A percentile compares a stretch with the other conserved stretches of the same genome.
Evolutionary conservation across 2,329 filamentous ascomycete species (phyloP).

Genomic region (Proliferodiscus dingleyae): DNA sequence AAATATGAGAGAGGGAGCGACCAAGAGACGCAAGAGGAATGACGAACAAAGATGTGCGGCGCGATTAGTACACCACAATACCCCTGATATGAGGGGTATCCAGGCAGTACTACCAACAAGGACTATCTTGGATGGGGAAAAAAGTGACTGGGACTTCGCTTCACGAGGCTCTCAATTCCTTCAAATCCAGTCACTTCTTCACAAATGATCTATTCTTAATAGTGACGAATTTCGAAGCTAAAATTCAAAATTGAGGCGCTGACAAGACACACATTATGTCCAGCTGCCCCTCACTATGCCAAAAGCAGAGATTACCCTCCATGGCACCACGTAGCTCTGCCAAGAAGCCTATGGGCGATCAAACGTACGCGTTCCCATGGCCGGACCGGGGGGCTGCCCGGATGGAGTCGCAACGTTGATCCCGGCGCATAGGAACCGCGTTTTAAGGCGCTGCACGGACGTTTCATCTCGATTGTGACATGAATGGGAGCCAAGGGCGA

Average conservation of each 20-base stretch:
- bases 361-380: neutral
- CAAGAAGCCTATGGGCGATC: neutral
- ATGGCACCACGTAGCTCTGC: neutral
- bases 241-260: neutral
- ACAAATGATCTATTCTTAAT: too few species aligned
- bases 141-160: too few species aligned
- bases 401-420: neutral
- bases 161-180: too few species aligned
- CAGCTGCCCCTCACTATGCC: slow-evolving; percentile 1
- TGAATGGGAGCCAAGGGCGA: neutral
- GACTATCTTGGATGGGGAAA: too few species aligned
- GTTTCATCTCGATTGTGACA: slow-evolving; percentile 4
- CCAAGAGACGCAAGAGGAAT: too few species aligned
- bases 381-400: neutral
- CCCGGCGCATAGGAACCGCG: slow-evolving; percentile 8
- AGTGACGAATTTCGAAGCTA: neutral
- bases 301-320: slow-evolving; percentile 1
- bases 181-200: too few species aligned
- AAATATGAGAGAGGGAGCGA: too few species aligned
- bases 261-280: neutral
- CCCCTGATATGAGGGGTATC: too few species aligned
- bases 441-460: slow-evolving; percentile 8
- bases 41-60: too few species aligned
- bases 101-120: too few species aligned
- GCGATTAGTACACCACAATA: too few species aligned